A percentile compares a stretch with the other conserved stretches of the same genome.
Conservation (phyloP, 108 stramenopile species). For the Skeletonema tropicum region DNA sequence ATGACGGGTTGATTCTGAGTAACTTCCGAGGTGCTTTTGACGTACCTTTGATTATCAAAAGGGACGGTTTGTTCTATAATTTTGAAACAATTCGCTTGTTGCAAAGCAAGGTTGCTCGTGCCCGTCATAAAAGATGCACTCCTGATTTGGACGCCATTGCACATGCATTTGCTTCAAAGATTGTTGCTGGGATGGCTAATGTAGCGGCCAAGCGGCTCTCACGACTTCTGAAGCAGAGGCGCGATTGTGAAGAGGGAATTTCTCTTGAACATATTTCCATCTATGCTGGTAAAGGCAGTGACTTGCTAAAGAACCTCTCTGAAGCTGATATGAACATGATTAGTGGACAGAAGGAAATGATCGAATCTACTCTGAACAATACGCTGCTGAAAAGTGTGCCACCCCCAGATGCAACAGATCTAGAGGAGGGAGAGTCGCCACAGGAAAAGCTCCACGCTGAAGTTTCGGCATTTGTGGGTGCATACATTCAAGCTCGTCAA, state of each 20-base stretch:
- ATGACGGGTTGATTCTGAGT: conserved; percentile 4
- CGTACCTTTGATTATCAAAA: background rate
- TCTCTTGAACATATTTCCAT: conserved; percentile 8
- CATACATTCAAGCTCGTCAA: background rate
- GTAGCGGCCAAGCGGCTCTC: background rate
- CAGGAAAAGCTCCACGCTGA: background rate
- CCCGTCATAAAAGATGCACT: background rate
- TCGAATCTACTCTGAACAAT: background rate
- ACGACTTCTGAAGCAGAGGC: background rate
- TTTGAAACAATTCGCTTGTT: background rate
- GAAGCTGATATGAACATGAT: conserved; percentile 6
- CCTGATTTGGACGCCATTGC: background rate
- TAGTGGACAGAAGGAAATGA: background rate
- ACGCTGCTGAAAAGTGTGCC: conserved; percentile 2
- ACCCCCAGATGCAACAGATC: background rate
- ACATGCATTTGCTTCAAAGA: conserved; percentile 4
- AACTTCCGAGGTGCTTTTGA: background rate
- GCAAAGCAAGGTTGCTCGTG: background rate
- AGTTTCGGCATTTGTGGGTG: background rate
- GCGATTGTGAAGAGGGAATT: background rate
- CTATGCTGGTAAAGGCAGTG: background rate
- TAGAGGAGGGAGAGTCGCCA: conserved; percentile 8
- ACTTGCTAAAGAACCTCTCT: background rate
- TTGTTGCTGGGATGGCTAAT: background rate
- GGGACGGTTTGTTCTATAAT: too few species aligned